These are phyloP conservation scores for Diaporthe humulicola DNA, from an alignment of 2,329 filamentous ascomycete genomes.

Conservation along the genomic window DNA sequence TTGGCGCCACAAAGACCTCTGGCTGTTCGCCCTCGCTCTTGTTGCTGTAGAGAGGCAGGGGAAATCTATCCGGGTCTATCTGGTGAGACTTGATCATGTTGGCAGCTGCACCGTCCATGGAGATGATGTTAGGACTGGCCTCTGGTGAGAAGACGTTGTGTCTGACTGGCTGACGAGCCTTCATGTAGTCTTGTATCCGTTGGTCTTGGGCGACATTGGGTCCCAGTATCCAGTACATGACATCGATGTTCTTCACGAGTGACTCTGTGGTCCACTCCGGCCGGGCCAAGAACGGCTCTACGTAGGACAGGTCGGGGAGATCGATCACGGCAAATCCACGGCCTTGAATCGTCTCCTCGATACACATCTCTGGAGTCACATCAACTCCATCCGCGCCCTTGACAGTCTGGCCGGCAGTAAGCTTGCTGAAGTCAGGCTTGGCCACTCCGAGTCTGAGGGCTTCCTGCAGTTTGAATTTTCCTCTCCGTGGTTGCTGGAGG, in stretches of 20 bases:
- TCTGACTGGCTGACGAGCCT: conserved; percentile 69
- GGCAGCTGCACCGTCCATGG: conserved; percentile 75
- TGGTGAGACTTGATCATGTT: conserved; percentile 78
- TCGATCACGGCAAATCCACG: conserved; percentile 85
- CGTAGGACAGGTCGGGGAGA: conserved; percentile 77
- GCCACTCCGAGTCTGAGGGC: conserved; percentile 76
- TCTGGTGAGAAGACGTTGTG: conserved; percentile 86
- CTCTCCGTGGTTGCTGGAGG: conserved; percentile 80
- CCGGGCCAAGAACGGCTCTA: conserved; percentile 77
- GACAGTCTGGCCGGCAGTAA: conserved; percentile 76
- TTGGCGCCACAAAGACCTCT: conserved; percentile 53
- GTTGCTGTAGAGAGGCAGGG: conserved; percentile 76
- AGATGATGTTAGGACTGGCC: conserved; percentile 80
- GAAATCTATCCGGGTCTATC: conserved; percentile 82
- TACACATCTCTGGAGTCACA: conserved; percentile 89
- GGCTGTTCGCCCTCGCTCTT: conserved; percentile 40
- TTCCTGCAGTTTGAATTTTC: conserved; percentile 79
- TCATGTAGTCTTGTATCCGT: conserved; percentile 78
- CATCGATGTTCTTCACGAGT: conserved; percentile 76
- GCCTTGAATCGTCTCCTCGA: conserved; percentile 76
- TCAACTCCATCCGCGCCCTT: conserved; percentile 73
- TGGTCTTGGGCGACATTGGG: conserved; percentile 73
- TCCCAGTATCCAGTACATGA: conserved; percentile 87
- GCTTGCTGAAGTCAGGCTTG: conserved; percentile 66
- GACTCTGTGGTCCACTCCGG: conserved; percentile 77